These are phyloP conservation scores for Daldinia childiae DNA, from an alignment of 495 filamentous ascomycete species.

Conservation along the genomic window DNA sequence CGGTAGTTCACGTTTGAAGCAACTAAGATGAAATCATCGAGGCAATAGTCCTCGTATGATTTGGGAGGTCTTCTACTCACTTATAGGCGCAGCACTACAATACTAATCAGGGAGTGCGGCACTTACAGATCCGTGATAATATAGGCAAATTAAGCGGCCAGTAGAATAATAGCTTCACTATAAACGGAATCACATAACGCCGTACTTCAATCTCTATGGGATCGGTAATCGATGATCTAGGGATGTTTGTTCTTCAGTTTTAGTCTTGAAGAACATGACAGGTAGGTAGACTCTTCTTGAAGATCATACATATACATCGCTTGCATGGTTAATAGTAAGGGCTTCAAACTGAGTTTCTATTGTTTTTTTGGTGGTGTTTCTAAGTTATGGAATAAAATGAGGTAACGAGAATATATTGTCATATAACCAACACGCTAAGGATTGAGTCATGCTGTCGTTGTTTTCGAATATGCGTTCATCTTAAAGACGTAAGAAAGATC, in stretches of 20 bases:
- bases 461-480: too few relatives aligned
- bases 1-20: neutral
- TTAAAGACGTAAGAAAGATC: too few relatives aligned
- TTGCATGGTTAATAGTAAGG: neutral
- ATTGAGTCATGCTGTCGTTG: neutral
- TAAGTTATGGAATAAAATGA: neutral
- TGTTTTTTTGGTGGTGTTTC: neutral
- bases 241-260: neutral
- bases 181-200: conserved; percentile 26
- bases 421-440: neutral
- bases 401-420: neutral
- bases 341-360: neutral
- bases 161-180: conserved; percentile 12
- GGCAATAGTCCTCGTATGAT: neutral
- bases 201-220: conserved; percentile 11
- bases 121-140: conserved; percentile 27
- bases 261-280: too few relatives aligned
- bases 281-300: neutral
- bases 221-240: conserved; percentile 1
- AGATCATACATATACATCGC: neutral
- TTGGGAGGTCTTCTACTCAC: conserved; percentile 8
- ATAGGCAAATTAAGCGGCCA: conserved; percentile 36
- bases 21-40: neutral
- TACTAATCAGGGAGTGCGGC: conserved; percentile 29
- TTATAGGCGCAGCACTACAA: conserved; percentile 26